These are phyloP conservation scores for Aspergillus udagawae DNA, from an alignment of 2,329 filamentous ascomycete genomes.

Conservation along the genomic window DNA sequence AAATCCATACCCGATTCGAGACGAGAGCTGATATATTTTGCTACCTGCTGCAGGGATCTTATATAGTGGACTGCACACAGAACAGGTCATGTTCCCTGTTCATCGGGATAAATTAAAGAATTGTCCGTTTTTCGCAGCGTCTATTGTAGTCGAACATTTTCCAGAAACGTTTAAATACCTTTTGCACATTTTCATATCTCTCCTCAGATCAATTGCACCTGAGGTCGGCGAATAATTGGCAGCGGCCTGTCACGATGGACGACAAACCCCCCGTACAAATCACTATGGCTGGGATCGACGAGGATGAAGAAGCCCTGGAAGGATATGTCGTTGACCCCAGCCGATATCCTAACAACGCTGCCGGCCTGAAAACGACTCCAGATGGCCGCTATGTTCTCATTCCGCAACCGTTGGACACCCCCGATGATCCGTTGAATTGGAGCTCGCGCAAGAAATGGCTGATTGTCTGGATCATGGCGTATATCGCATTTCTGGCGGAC, in stretches of 20 bases:
- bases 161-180: no score
- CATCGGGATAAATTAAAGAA: no score
- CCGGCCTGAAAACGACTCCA: slow-evolving; percentile 31
- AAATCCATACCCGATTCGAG: no score
- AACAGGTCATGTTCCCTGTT: no score
- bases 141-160: no score
- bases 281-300: slow-evolving; percentile 4
- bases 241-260: not conserved
- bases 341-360: slow-evolving; percentile 18
- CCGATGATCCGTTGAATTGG: slow-evolving; percentile 55
- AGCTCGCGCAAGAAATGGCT: slow-evolving; percentile 46
- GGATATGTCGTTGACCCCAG: slow-evolving; percentile 16
- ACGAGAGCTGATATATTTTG: no score
- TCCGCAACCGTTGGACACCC: slow-evolving; percentile 51
- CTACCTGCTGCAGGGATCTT: no score
- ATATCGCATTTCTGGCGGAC: slow-evolving; percentile 47
- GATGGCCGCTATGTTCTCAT: slow-evolving; percentile 47
- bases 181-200: no score
- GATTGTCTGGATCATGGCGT: slow-evolving; percentile 47
- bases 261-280: slow-evolving; percentile 3
- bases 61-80: no score
- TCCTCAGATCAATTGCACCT: no score
- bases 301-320: slow-evolving; percentile 15
- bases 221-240: no score
- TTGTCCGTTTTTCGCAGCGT: no score